These are phyloP conservation scores for Nicotiana undulata DNA, from an alignment of 257 asterid genomes.

Conservation along the genomic window DNA sequence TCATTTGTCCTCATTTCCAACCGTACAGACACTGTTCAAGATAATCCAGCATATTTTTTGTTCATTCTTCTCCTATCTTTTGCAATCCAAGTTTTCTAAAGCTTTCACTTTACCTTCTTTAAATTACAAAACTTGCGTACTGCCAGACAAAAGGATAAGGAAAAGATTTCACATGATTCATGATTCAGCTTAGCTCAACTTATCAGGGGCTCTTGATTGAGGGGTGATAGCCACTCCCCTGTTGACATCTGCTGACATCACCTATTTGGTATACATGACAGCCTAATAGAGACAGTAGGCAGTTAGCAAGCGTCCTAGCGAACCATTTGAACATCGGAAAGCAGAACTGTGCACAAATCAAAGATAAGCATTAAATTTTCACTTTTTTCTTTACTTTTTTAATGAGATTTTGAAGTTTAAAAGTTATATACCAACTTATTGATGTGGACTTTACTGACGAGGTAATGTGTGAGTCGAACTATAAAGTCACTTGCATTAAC, in stretches of 20 bases:
- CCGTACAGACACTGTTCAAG: background rate
- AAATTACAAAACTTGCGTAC: background rate
- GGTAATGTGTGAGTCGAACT: background rate
- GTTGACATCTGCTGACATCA: background rate
- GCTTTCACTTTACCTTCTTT: background rate
- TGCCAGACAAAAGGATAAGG: background rate
- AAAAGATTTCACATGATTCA: constrained; percentile 1
- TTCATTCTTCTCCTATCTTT: background rate
- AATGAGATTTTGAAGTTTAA: background rate
- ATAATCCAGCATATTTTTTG: background rate
- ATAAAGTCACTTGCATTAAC: background rate
- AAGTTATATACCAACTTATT: background rate
- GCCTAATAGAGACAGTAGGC: background rate
- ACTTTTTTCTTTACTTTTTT: background rate
- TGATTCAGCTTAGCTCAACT: background rate
- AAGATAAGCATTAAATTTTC: constrained; percentile 3
- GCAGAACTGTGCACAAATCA: background rate
- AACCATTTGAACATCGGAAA: background rate
- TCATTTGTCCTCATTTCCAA: background rate
- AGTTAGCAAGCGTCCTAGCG: background rate
- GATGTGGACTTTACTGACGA: background rate
- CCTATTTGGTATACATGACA: background rate
- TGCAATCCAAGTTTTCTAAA: background rate
- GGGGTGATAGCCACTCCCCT: constrained; percentile 4
- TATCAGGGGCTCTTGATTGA: background rate